Base-by-base conservation (phyloP, 495 filamentous ascomycete genomes). In the Penicillium longicatenatum region DNA sequence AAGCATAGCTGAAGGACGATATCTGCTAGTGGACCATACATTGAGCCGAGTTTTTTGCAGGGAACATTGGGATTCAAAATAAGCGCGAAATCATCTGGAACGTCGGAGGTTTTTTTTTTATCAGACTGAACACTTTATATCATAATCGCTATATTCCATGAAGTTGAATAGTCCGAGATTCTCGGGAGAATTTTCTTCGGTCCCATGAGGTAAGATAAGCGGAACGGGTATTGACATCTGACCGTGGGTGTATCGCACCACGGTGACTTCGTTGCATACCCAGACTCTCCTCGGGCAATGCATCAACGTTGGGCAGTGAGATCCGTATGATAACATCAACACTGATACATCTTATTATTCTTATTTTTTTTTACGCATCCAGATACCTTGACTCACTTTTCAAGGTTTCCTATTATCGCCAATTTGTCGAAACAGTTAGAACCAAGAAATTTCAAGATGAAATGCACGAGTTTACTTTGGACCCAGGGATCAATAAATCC, bases 91-190 rank as follows among this genome's bases (percentile, higher is more conserved):
- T 31, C 6, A 31, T 31, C 29, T 9, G 29, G 29, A 9, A 31
- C n/a, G 10, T 31, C 29, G 29, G 6, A 9, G 29, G 29, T 31
- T 11, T 33, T 12, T 33, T 33, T 2, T 14, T 62, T 62, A 10
- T 66, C 54, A 22, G 61, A 67, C 52, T n/a, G n/a, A n/a, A n/a
- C n/a, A n/a, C n/a, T n/a, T n/a, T n/a, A n/a, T n/a, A 0, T 62
- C 37, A 55, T 77, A 64, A 5, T 72, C 57, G 22, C 79, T 61
- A 55, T 76, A 74, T 2, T 76, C 70, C 64, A 78, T 76, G 46
- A 50, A 74, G 26, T 78, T 75, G 54, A 75, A 79, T 6, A 76
- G 74, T 1, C 74, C 71, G 29, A 79, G 19, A 2, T 64, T 59
- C 0, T 60, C 33, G 9, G 65, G 66, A 44, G 17, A 10, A 9